Percentiles rank a stretch among this genome's conserved stretches.
phyloP scores from a whole-genome alignment of 331 rosid species.

The Stylosanthes scabra region DNA sequence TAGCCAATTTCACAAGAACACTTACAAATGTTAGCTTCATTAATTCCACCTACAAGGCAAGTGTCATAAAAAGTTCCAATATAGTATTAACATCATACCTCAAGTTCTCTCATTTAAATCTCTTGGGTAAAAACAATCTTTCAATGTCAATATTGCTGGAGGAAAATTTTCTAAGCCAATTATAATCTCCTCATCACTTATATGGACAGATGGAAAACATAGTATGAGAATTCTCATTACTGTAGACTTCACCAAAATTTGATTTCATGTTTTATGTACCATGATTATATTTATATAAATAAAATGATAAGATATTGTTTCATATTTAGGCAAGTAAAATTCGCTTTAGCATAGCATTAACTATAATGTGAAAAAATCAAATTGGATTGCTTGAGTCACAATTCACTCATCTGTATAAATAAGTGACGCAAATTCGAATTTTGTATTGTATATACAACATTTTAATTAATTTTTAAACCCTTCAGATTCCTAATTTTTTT shows the following conservation, averaged over 20 bases:
- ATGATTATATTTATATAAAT: too few species aligned
- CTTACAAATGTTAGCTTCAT: constrained; percentile 55
- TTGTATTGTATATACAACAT: too few species aligned
- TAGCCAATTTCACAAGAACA: constrained; percentile 38
- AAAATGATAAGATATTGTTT: too few species aligned
- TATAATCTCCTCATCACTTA: neutral
- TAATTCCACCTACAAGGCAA: constrained; percentile 45
- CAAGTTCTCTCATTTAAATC: constrained; percentile 30
- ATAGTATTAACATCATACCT: constrained; percentile 27
- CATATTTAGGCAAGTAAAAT: too few species aligned
- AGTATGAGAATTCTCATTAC: constrained; percentile 33
- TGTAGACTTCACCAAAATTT: neutral
- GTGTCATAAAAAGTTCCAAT: neutral
- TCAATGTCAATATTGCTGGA: constrained; percentile 31
- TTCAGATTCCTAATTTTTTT: too few species aligned
- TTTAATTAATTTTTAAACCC: too few species aligned
- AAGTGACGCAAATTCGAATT: too few species aligned
- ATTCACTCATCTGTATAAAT: too few species aligned
- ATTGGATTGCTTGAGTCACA: too few species aligned
- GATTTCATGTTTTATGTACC: neutral
- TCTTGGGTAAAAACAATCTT: constrained; percentile 33
- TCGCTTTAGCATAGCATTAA: too few species aligned
- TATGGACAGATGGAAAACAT: constrained; percentile 41
- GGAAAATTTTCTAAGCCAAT: neutral
- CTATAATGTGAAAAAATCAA: too few species aligned